Evolutionary conservation across 2,329 filamentous ascomycete species (phyloP).

Genomic region (Teratosphaeria viscida): DNA sequence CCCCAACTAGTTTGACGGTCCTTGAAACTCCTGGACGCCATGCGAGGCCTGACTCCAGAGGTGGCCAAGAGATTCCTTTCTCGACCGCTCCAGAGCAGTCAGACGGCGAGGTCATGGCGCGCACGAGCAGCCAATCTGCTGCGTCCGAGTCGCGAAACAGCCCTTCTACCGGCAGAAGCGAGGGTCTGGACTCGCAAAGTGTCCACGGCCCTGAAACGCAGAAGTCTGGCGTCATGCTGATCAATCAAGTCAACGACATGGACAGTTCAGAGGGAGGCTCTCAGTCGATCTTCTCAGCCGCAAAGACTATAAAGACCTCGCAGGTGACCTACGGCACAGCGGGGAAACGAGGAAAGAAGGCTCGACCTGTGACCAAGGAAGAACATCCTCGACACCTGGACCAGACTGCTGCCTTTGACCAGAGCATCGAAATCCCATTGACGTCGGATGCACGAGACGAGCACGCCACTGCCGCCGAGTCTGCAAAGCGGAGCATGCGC

Average conservation of each 20-base stretch:
- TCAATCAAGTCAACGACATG: background rate
- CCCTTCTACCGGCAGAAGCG: background rate
- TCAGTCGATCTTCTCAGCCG: background rate
- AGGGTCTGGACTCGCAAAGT: background rate
- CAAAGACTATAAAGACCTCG: background rate
- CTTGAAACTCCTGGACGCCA: background rate
- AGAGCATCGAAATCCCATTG: background rate
- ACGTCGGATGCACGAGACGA: constrained; percentile 1
- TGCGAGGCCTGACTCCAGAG: background rate
- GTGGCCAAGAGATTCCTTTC: background rate
- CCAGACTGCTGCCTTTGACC: background rate
- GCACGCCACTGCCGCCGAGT: background rate
- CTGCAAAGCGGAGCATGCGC: background rate
- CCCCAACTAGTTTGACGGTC: background rate
- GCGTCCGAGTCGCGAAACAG: background rate
- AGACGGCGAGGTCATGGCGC: background rate
- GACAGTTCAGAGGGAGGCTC: background rate
- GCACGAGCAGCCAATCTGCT: background rate
- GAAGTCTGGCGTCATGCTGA: background rate
- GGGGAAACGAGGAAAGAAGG: background rate
- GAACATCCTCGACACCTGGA: background rate
- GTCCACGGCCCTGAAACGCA: background rate
- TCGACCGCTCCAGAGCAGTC: background rate
- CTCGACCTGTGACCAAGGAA: background rate
- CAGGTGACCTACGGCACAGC: background rate